These are phyloP conservation scores for Starmerella floricola DNA, from an alignment of 805 yeast species.

Conservation along the genomic window DNA sequence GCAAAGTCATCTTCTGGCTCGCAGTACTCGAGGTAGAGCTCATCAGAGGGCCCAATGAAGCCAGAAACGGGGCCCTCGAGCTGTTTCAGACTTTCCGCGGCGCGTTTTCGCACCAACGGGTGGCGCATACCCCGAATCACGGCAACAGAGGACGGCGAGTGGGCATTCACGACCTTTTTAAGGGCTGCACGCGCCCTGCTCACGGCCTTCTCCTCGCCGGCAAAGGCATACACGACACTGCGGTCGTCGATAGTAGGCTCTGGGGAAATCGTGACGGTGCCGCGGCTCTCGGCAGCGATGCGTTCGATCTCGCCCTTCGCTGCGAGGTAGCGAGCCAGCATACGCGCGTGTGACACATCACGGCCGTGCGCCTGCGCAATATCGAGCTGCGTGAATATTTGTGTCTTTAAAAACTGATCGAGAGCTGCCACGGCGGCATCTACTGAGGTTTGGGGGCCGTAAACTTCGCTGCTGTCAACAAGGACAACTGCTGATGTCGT, in stretches of 20 bases:
- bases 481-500: slow-evolving; percentile 28
- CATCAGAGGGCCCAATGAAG: slow-evolving; percentile 41
- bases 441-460: slow-evolving; percentile 45
- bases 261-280: slow-evolving; percentile 33
- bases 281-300: slow-evolving; percentile 31
- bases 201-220: slow-evolving; percentile 41
- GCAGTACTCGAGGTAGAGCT: slow-evolving; percentile 44
- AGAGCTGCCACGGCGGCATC: slow-evolving; percentile 52
- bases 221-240: slow-evolving; percentile 48
- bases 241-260: slow-evolving; percentile 35
- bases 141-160: slow-evolving; percentile 54
- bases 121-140: slow-evolving; percentile 48
- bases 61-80: slow-evolving; percentile 36
- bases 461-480: slow-evolving; percentile 47
- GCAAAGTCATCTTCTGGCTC: slow-evolving; percentile 51
- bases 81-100: slow-evolving; percentile 28
- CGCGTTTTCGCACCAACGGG: slow-evolving; percentile 26
- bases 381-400: slow-evolving; percentile 56
- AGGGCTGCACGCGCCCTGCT: slow-evolving; percentile 61
- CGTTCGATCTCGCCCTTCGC: slow-evolving; percentile 27
- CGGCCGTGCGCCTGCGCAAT: slow-evolving; percentile 84
- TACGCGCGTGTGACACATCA: slow-evolving; percentile 60
- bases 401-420: slow-evolving; percentile 45
- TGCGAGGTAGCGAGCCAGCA: slow-evolving; percentile 53
- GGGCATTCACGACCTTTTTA: slow-evolving; percentile 58